phyloP scores from a whole-genome alignment of 169 alveolate species.

The Amoebophrya sp. region DNA sequence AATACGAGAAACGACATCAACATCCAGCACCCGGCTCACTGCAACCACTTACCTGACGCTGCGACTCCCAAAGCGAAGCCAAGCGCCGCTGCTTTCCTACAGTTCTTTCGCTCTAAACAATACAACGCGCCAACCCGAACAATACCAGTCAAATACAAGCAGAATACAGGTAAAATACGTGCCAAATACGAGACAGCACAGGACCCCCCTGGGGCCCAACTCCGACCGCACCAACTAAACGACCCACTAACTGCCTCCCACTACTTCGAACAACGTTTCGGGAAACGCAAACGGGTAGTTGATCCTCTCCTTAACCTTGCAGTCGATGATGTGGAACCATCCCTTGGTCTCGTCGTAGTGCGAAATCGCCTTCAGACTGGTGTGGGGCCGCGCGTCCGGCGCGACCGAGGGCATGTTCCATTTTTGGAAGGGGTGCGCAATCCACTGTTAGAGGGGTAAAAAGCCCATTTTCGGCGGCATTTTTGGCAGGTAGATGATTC shows the following conservation, averaged over 20 bases:
- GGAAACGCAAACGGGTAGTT: too few species aligned
- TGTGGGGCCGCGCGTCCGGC: slow-evolving; percentile 55
- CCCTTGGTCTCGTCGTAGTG: slow-evolving; percentile 55
- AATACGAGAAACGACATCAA: too few species aligned
- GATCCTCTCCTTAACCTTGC: slow-evolving; percentile 48
- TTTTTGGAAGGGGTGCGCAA: slow-evolving; percentile 54
- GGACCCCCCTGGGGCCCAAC: not conserved
- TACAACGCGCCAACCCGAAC: too few species aligned
- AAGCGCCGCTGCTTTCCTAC: too few species aligned
- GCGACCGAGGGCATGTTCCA: slow-evolving; percentile 62
- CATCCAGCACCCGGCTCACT: too few species aligned
- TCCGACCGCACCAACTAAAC: not conserved
- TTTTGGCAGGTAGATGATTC: not conserved
- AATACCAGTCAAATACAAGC: too few species aligned
- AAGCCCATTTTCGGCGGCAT: not conserved
- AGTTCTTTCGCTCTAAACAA: too few species aligned
- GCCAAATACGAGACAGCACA: not conserved
- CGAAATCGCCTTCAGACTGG: slow-evolving; percentile 51
- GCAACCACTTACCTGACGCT: too few species aligned
- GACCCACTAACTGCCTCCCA: not conserved
- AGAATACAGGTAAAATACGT: too few species aligned
- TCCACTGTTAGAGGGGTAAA: slow-evolving; percentile 31
- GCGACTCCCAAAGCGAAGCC: too few species aligned
- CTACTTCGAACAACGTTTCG: not conserved
- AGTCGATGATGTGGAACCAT: slow-evolving; percentile 63